Base-by-base conservation (phyloP, 23 red algal species). In the Porphyridium purpureum region DNA sequence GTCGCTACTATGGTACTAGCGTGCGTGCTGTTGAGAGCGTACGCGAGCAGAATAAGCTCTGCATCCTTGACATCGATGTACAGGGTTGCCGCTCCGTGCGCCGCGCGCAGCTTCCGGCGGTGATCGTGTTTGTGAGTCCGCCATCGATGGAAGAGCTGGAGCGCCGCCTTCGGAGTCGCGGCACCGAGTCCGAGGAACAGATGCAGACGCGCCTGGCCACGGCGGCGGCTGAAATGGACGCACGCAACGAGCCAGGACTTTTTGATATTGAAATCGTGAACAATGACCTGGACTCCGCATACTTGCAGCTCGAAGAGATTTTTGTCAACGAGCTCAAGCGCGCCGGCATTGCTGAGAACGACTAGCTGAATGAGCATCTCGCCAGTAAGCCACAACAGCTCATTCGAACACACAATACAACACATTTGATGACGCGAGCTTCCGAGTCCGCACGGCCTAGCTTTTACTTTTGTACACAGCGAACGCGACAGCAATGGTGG, bases 1-100 rank as follows among this genome's bases (percentile, higher is more conserved):
- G 88, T 5, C 66, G 74, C 26, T 82, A 72, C 29, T 95, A 95
- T 35, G 88, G 88, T 4, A 95, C 88, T 3, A 62, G 49, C 24
- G 63, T 73, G 21, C 42, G 29, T 29, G 68, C 88, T 4, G 72
- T 95, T 14, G 76, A 95, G 29, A 27, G 30, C 6, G 88, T 95
- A 31, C 51, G 60, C 15, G 23, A 59, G 40, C 35, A 41, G 27
- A 78, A 78, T 0, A 38, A 54, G 26, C 75, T 86, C 55, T 84
- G 88, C 55, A 66, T 95, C 7, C 63, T 95, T 0, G 88, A 95
- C 27, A 84, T 95, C 48, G 88, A 95, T 50, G 88, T 95, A 48
- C 88, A 95, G 59, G 88, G 88, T n/a, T 83, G 72, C 36, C 88
- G 88, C 22, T 54, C 60, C 20, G 74, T 82, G 42, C 76, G 88